Base-by-base conservation (phyloP, 495 filamentous ascomycete species). In the Penicillium cinerascens region DNA sequence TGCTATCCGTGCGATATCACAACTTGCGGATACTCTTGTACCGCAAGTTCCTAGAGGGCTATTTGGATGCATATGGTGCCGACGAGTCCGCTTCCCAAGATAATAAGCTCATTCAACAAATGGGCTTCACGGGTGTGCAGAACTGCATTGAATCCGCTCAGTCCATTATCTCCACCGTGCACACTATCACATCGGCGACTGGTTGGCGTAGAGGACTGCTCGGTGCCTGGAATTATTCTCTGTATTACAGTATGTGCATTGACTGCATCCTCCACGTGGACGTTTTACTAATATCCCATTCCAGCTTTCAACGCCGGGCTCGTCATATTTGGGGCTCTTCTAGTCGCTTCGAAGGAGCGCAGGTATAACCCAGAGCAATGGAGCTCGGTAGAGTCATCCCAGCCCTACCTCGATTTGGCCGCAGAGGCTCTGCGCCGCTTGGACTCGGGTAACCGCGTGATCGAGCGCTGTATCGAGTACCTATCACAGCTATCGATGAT, bases 151-250 rank as follows among this genome's bases (percentile, higher is more conserved):
- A 73, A 49, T 69, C 64, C 2, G 16, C 33, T 57, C 72, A 65
- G 17, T 53, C 65, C 47, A 71, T 69, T 2, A 66, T 72, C 33
- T 56, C 64, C 45, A 73, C 65, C n/a, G 64, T 73, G 8, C 54
- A 62, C 26, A 66, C 56, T 6, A 50, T 71, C 10, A 65, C 67
- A 4, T 46, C 57, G 4, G 49, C 49, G 8, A 42, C 52, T 16
- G 62, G 50, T 53, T 50, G 54, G 63, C 48, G 61, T 50, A 40
- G 63, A 26, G 49, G 60, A 22, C 44, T 70, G 2, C 44, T 73
- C 15, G 70, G 70, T n/a, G 72, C 72, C n/a, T 73, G 70, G 70
- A 68, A 66, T 48, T 73, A 66, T 45, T 65, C 70, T 18, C 41
- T 72, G 33, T 73, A 71, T 37, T 73, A 71, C 48, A 70, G 67